Evolutionary conservation across 345 rosid genomes (phyloP).

Genomic region (Gossypium stocksii): DNA sequence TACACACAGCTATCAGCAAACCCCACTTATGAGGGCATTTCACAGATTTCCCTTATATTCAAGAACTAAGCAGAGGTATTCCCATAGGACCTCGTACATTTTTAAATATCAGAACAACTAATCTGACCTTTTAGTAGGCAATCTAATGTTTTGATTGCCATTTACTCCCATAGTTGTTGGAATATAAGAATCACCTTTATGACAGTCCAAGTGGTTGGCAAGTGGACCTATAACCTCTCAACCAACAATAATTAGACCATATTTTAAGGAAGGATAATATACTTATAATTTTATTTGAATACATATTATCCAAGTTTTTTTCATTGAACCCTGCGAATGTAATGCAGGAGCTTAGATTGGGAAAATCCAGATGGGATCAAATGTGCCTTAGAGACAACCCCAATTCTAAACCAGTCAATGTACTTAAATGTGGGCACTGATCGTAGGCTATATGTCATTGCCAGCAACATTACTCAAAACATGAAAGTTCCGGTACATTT

Average conservation of each 20-base stretch:
- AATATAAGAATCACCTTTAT: not conserved
- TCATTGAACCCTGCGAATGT: not conserved
- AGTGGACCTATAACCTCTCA: no score
- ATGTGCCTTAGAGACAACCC: conserved; percentile 71
- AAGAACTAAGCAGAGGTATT: no score
- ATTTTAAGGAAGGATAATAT: no score
- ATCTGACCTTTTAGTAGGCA: not conserved
- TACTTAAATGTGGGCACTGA: conserved; percentile 70
- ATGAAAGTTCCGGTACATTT: conserved; percentile 59
- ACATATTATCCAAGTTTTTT: no score
- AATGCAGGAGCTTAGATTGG: conserved; percentile 81
- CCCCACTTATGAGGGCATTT: not conserved
- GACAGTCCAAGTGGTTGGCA: not conserved
- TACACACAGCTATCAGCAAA: not conserved
- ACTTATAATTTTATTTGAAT: no score
- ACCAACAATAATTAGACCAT: no score
- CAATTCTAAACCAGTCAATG: conserved; percentile 51
- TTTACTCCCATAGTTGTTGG: not conserved
- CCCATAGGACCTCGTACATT: not conserved
- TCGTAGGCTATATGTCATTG: conserved; percentile 44
- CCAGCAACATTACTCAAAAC: conserved; percentile 46
- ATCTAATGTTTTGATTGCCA: not conserved
- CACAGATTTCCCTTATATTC: no score
- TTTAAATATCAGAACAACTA: not conserved
- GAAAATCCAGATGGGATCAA: conserved; percentile 71